Evolutionary conservation across 306 rosid genomes (phyloP).

Genomic region (cucumber (Cucumis sativus)): DNA sequence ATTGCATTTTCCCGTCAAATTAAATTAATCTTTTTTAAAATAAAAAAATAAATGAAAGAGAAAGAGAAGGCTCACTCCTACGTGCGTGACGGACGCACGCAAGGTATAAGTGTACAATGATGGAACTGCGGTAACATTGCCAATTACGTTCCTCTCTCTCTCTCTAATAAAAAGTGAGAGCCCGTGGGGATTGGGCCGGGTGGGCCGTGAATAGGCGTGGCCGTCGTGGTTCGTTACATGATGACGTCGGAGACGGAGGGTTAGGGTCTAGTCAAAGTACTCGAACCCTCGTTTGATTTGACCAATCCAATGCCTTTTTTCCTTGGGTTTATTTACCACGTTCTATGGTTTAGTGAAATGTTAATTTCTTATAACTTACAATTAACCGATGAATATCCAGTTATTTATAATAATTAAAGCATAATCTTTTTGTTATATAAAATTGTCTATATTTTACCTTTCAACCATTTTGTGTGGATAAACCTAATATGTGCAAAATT

Average conservation of each 20-base stretch:
- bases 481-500: too few relatives aligned
- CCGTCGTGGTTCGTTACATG: background rate
- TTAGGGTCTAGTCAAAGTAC: background rate
- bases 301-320: background rate
- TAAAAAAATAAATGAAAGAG: background rate
- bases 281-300: background rate
- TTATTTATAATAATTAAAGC: too few relatives aligned
- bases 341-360: background rate
- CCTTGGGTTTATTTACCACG: background rate
- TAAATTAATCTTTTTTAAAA: background rate
- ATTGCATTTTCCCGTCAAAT: background rate
- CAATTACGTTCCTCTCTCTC: background rate
- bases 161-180: background rate
- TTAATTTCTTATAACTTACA: too few relatives aligned
- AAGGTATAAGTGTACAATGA: conserved; percentile 14
- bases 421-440: too few relatives aligned
- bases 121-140: conserved; percentile 6
- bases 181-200: conserved; percentile 1
- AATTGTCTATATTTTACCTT: too few relatives aligned
- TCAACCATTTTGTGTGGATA: too few relatives aligned
- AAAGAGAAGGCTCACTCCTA: background rate
- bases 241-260: background rate
- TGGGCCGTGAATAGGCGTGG: background rate
- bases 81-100: conserved; percentile 14
- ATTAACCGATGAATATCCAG: too few relatives aligned